These are phyloP conservation scores for Ulvella scutata DNA, from an alignment of 139 green algal species.

Conservation along the genomic window DNA sequence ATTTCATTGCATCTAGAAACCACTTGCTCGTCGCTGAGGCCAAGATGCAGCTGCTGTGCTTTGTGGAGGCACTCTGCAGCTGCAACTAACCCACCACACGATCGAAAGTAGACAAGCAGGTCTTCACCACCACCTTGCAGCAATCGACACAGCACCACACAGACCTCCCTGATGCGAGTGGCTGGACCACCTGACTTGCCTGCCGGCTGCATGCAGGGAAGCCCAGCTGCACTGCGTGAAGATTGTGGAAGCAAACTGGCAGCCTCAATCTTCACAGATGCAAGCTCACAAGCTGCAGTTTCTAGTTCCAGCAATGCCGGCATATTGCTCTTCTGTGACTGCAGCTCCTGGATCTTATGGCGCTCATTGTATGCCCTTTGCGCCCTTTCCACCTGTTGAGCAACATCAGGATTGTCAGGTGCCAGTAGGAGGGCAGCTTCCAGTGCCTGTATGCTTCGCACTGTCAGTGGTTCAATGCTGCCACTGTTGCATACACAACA, in stretches of 20 bases:
- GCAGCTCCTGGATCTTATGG: too few relatives aligned
- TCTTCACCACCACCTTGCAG: conserved; percentile 13
- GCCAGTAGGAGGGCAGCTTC: conserved; percentile 10
- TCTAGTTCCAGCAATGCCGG: too few relatives aligned
- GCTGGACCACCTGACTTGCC: not conserved
- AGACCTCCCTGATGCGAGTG: not conserved
- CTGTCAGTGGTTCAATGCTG: conserved; percentile 3
- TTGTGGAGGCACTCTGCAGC: too few relatives aligned
- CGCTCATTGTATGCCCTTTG: not conserved
- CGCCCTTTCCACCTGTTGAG: conserved; percentile 17
- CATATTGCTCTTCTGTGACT: too few relatives aligned
- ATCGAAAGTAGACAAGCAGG: conserved; percentile 26
- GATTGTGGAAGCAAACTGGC: too few relatives aligned
- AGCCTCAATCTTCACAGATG: too few relatives aligned
- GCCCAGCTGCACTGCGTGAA: too few relatives aligned
- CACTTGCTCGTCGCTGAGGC: not conserved
- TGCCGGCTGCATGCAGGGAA: too few relatives aligned
- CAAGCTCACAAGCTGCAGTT: too few relatives aligned
- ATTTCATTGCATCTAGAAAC: not conserved
- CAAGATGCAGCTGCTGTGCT: not conserved
- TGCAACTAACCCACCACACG: conserved; percentile 28
- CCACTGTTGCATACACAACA: too few relatives aligned
- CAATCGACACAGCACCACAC: conserved; percentile 7
- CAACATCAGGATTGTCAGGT: conserved; percentile 19
- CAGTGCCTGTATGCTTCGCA: not conserved